Percentiles rank a stretch among this genome's conserved stretches.
phyloP scores from a whole-genome alignment of 148 eudicot genomes.

The Gaultheria prostrata region DNA sequence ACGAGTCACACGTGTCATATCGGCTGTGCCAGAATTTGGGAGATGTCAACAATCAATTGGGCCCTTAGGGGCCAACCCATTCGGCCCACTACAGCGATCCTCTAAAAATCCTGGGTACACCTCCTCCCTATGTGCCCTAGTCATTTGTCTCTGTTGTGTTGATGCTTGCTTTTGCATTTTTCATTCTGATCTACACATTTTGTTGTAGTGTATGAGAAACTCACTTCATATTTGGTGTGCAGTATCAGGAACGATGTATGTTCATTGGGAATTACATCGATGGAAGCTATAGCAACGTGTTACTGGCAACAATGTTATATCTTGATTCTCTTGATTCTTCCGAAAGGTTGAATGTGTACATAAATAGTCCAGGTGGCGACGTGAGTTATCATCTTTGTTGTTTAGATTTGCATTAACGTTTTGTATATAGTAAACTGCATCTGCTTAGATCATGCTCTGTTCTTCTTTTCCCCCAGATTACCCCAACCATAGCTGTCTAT shows the following conservation, averaged over 20 bases:
- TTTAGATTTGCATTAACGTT: conserved; percentile 4
- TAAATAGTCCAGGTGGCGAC: conserved; percentile 86
- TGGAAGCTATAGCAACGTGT: conserved; percentile 73
- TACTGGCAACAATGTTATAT: conserved; percentile 82
- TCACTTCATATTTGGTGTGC: conserved; percentile 21
- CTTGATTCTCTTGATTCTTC: conserved; percentile 67
- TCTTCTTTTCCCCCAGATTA: conserved; percentile 52
- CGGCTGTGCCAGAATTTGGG: too few relatives aligned
- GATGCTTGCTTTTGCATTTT: not conserved
- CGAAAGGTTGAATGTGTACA: conserved; percentile 63
- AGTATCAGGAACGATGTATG: conserved; percentile 86
- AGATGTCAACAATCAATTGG: too few relatives aligned
- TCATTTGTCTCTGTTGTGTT: not conserved
- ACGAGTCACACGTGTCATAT: too few relatives aligned
- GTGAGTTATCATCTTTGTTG: conserved; percentile 43
- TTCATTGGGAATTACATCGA: conserved; percentile 71
- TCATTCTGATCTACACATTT: not conserved
- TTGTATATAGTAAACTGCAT: not conserved
- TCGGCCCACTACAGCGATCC: too few relatives aligned
- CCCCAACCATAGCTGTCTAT: conserved; percentile 79
- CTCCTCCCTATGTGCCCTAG: not conserved
- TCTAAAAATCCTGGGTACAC: not conserved
- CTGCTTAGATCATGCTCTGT: conserved; percentile 7
- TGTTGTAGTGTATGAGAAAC: not conserved
- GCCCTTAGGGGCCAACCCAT: too few relatives aligned